Base-by-base conservation (phyloP, 1,139 yeast species). In the Lodderomyces elongisporus region DNA sequence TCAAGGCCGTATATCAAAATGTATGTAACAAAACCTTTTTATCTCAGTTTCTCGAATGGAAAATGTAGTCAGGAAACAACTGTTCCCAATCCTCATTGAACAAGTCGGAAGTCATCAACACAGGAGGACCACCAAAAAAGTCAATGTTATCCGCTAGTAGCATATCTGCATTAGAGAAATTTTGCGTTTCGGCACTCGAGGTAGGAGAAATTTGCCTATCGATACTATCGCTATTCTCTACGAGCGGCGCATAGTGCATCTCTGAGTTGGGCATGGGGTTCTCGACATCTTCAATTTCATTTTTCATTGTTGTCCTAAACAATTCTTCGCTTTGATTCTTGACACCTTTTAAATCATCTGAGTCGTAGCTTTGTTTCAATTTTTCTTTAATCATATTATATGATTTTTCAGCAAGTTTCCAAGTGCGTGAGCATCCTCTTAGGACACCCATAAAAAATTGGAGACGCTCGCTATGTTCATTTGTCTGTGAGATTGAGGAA, bases 71-170 rank as follows among this genome's bases (percentile, higher is more conserved):
- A 0, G 74, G 73, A 40, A 70, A 70, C 35, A 70, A 54, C 1
- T 70, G 56, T 34, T 66, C 76, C 77, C 76, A 70, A 43, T 69
- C 74, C 41, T 67, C 73, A 39, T 65, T 64, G 43, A 67, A 65
- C 45, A 69, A 58, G 41, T 69, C 75, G 2, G 74, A 67, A 0
- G 76, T 69, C 75, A 70, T 70, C 36, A 70, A 61, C 14, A 70
- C 69, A 3, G 76, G 76, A 1, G 76, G 77, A 3, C 77, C 76
- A 10, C 76, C 76, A 42, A 70, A 62, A 45, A 67, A 66, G 28
- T 64, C 71, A 26, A 64, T 44, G 35, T 52, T 54, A 22, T 61
- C 63, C 30, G 51, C 55, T 30, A 50, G 40, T 8, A 46, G 28
- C 2, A 40, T 17, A 14, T 54, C 56, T 8, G 54, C 44, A 33